Evolutionary conservation across 768 basidiomycete species (phyloP).

Genomic region (Hemileccinum rubropunctum): DNA sequence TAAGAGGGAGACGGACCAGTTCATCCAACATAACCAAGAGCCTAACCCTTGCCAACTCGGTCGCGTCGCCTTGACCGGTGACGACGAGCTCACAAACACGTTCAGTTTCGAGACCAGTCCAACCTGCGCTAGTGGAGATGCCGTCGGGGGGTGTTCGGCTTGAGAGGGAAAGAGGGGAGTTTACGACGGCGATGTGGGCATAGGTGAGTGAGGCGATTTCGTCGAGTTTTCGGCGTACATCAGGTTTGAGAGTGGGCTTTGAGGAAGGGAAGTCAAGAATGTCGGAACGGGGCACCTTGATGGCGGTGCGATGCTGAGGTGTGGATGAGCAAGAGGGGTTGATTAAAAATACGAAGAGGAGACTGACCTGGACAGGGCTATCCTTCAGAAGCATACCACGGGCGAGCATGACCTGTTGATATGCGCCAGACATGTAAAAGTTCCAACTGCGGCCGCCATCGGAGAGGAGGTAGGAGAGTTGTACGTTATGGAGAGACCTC

Average conservation of each 20-base stretch:
- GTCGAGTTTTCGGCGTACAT: constrained; percentile 83
- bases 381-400: constrained; percentile 88
- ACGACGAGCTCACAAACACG: constrained; percentile 91
- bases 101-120: constrained; percentile 92
- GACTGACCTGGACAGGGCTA: constrained; percentile 74
- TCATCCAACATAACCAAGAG: constrained; percentile 94
- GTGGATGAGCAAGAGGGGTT: constrained; percentile 14
- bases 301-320: constrained; percentile 72
- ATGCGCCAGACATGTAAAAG: constrained; percentile 86
- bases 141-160: constrained; percentile 76
- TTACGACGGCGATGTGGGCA: constrained; percentile 92
- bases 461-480: constrained; percentile 73
- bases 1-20: constrained; percentile 55
- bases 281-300: constrained; percentile 91
- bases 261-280: constrained; percentile 84
- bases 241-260: constrained; percentile 75
- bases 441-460: constrained; percentile 76
- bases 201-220: constrained; percentile 91
- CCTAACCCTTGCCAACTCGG: constrained; percentile 87
- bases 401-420: constrained; percentile 90
- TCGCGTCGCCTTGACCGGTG: constrained; percentile 84
- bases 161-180: constrained; percentile 72
- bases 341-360: not conserved
- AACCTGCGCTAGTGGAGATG: constrained; percentile 72
- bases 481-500: constrained; percentile 77